phyloP scores from a whole-genome alignment of 225 moss, liverwort and hornwort genomes.

The Marchantia paleacea region DNA sequence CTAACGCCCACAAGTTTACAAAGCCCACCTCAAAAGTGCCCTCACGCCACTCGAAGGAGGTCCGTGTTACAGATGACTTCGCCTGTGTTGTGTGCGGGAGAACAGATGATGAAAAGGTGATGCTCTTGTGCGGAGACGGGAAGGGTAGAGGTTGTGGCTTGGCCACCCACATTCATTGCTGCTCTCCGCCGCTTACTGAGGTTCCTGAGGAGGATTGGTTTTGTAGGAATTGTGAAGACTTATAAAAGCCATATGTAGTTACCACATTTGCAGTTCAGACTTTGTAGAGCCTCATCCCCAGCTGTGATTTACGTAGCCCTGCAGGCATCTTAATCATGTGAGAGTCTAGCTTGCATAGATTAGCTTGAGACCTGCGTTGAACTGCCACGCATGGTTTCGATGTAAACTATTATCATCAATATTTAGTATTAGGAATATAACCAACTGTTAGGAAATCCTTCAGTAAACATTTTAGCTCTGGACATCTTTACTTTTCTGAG shows the following conservation, averaged over 20 bases:
- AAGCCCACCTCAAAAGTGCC: neutral
- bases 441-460: no score
- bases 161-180: conserved; percentile 44
- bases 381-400: no score
- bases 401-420: no score
- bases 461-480: no score
- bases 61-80: conserved; percentile 3
- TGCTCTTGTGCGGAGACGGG: conserved; percentile 51
- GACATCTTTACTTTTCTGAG: no score
- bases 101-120: conserved; percentile 37
- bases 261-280: neutral
- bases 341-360: no score
- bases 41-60: neutral
- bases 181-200: conserved; percentile 32
- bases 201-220: conserved; percentile 55
- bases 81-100: conserved; percentile 38
- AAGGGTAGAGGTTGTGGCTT: conserved; percentile 45
- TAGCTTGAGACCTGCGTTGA: no score
- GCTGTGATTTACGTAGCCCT: neutral
- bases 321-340: no score
- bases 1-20: neutral
- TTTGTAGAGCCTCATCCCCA: neutral
- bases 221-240: conserved; percentile 38
- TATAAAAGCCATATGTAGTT: neutral
- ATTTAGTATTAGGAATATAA: no score